These are phyloP conservation scores for Martensiomyces pterosporus DNA, from an alignment of 192 early-diverging fungal species.

Conservation along the genomic window DNA sequence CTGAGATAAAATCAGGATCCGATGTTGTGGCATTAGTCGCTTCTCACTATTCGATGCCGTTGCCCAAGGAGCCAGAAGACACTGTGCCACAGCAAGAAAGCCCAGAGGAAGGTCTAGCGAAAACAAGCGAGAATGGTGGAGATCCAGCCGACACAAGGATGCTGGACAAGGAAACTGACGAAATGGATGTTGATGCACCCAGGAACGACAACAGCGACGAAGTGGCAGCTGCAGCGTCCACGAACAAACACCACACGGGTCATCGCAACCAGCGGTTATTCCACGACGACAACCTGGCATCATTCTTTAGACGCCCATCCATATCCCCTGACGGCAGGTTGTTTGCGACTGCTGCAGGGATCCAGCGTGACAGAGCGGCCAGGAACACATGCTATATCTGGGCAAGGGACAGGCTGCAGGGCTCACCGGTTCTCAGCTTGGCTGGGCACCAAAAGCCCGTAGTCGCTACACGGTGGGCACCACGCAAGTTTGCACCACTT, in stretches of 20 bases:
- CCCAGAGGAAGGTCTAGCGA: too few species aligned
- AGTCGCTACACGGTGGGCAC: conserved; percentile 69
- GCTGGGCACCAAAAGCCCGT: conserved; percentile 72
- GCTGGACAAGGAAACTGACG: conserved; percentile 1
- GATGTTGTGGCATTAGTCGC: conserved; percentile 22
- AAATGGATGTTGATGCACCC: conserved; percentile 1
- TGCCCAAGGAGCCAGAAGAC: neutral
- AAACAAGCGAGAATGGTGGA: too few species aligned
- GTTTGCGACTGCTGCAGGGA: conserved; percentile 76
- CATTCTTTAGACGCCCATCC: conserved; percentile 83
- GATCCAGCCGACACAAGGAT: too few species aligned
- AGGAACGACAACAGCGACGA: too few species aligned
- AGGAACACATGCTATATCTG: conserved; percentile 66
- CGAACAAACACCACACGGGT: too few species aligned
- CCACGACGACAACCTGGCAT: conserved; percentile 83
- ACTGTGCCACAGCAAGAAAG: too few species aligned
- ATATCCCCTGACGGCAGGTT: conserved; percentile 88
- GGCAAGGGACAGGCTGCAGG: conserved; percentile 56
- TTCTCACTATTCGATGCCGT: conserved; percentile 28
- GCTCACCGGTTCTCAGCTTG: conserved; percentile 65
- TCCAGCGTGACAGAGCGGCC: conserved; percentile 48
- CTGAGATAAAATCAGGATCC: conserved; percentile 15
- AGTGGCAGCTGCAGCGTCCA: too few species aligned
- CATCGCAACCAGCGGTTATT: conserved; percentile 55
- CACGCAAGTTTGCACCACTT: conserved; percentile 23